Percentiles rank a stretch among this genome's conserved stretches.
Evolutionary conservation across 1,284 basidiomycete genomes (phyloP).

Genomic region (Cryptococcus floricola): DNA sequence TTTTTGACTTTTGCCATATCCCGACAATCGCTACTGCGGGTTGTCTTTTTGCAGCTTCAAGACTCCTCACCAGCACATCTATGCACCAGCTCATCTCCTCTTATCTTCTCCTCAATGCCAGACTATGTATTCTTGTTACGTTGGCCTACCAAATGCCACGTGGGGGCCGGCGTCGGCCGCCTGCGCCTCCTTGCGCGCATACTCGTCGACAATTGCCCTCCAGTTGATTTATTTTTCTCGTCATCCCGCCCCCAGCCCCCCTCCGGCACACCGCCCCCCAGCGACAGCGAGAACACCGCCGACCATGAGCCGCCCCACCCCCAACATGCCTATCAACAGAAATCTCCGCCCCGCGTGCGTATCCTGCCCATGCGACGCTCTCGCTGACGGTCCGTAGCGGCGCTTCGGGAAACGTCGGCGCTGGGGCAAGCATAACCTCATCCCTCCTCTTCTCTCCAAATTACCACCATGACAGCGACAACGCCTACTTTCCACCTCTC

Average conservation of each 20-base stretch:
- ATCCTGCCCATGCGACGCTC: not conserved
- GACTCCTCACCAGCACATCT: not conserved
- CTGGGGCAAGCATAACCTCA: slow-evolving; percentile 25
- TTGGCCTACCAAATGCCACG: no score
- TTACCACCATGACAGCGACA: slow-evolving; percentile 21
- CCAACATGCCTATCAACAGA: slow-evolving; percentile 18
- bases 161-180: no score
- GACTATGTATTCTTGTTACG: not conserved
- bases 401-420: slow-evolving; percentile 31
- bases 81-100: not conserved
- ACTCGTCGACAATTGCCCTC: not conserved
- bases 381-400: slow-evolving; percentile 16
- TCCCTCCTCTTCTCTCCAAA: slow-evolving; percentile 23
- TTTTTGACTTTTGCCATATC: slow-evolving; percentile 11
- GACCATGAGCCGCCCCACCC: slow-evolving; percentile 7
- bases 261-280: slow-evolving; percentile 13
- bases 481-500: slow-evolving; percentile 24
- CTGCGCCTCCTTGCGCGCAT: not conserved
- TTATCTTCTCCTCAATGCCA: no score
- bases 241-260: not conserved
- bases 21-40: not conserved
- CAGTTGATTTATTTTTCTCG: not conserved
- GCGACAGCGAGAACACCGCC: slow-evolving; percentile 3
- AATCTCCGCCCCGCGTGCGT: slow-evolving; percentile 40
- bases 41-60: not conserved